Evolutionary conservation across 495 filamentous ascomycete genomes (phyloP), one percentile per base, ranked within the genome.

Genomic region (Clohesyomyces aquaticus): DNA sequence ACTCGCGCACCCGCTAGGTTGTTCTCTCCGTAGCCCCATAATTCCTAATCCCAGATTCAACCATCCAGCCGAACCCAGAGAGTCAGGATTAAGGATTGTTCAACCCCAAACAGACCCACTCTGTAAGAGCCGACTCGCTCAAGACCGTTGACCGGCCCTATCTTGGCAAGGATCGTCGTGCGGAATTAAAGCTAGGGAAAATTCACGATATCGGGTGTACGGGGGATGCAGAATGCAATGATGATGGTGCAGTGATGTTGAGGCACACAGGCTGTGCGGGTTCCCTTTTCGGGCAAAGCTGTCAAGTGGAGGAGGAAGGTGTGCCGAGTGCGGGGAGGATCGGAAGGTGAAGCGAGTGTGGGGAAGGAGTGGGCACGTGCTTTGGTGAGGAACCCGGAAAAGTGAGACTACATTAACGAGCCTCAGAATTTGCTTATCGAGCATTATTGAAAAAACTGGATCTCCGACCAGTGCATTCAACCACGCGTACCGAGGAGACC

Each of bases 321-420:
- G 22, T 55, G 52, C 52, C 52, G 52, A 42, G 16, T 4, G 21
- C 43, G 4, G 21, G 43, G 43, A 9, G 21, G 8, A 4, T 47
- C 26, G 52, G 52, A 3, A 55, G 29, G 52, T 55, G 21, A 41
- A 21, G 29, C 52, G 52, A 41, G 52, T 32, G 32, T 22, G 25
- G 27, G 27, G 23, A 25, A 19, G 28, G 32, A 38, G 32, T 38
- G 6, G 32, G 6, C 32, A 38, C 32, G 32, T 38, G 32, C 6
- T 6, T 38, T 38, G 6, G 6, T 38, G 50, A 28, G n/a, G n/a
- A n/a, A n/a, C n/a, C n/a, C n/a, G n/a, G n/a, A n/a, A n/a, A n/a
- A n/a, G n/a, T n/a, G n/a, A n/a, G n/a, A n/a, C n/a, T n/a, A n/a
- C n/a, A n/a, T n/a, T n/a, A n/a, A n/a, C n/a, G n/a, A n/a, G n/a